A percentile compares a stretch with the other conserved stretches of the same genome.
phyloP scores from a whole-genome alignment of 2,329 filamentous ascomycete species.

The Herpotrichia juniperi region DNA sequence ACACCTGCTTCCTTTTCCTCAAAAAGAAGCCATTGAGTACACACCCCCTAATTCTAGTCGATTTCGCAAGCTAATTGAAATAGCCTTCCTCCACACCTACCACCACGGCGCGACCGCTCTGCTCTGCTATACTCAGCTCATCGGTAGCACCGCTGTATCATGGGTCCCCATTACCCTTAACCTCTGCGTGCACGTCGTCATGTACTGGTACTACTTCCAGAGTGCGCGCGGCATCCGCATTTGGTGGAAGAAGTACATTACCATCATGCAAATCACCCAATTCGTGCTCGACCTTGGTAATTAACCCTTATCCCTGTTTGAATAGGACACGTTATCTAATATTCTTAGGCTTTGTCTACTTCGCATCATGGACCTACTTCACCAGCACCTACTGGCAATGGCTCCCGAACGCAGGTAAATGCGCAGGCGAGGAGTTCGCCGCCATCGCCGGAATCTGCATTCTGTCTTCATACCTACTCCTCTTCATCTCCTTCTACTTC shows the following conservation, averaged over 20 bases:
- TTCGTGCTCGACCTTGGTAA: conserved; percentile 95
- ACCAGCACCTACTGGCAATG: conserved; percentile 85
- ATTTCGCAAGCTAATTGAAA: conserved; percentile 43
- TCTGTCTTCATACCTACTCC: conserved; percentile 90
- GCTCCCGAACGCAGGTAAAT: conserved; percentile 83
- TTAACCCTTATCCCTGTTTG: background rate
- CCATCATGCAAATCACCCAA: conserved; percentile 93
- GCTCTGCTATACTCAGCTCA: conserved; percentile 96
- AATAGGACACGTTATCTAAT: conserved; percentile 24
- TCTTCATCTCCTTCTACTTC: conserved; percentile 99
- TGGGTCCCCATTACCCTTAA: conserved; percentile 96
- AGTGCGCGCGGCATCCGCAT: conserved; percentile 92
- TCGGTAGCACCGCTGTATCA: conserved; percentile 89
- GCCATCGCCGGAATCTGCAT: conserved; percentile 91
- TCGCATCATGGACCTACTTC: conserved; percentile 99
- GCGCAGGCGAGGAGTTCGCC: conserved; percentile 95
- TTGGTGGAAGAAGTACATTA: conserved; percentile 99
- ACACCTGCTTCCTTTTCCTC: conserved; percentile 95
- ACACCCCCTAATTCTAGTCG: conserved; percentile 27
- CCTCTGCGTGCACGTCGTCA: conserved; percentile 92
- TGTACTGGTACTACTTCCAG: conserved; percentile 99
- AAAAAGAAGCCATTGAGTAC: conserved; percentile 98
- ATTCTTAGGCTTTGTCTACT: conserved; percentile 89
- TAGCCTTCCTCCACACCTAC: conserved; percentile 95
- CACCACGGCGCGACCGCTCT: conserved; percentile 97